Base-by-base conservation (phyloP, 352 stramenopile species). In the Globisporangium uncinulatum region DNA sequence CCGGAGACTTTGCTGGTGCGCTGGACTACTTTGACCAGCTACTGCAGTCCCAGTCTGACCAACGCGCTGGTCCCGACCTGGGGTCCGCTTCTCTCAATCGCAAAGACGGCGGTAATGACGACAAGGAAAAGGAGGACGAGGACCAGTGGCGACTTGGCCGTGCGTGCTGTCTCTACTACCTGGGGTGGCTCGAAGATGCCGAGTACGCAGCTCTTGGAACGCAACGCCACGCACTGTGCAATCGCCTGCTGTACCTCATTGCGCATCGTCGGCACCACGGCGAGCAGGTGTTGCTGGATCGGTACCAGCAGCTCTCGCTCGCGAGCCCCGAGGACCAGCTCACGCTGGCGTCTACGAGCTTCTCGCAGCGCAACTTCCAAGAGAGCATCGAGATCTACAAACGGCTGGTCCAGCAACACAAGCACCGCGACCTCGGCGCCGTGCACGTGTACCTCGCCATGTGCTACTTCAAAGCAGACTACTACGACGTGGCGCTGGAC, bases 221-320 rank as follows among this genome's bases (percentile, higher is more conserved):
- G n/a, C 70, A 66, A 29, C 69, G 73, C 20, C 61, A 70, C 20
- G 56, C 59, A 32, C 57, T 87, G 3, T 84, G 76, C 62, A 79
- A 86, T 57, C 73, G 77, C 0, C 56, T 87, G 15, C 39, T 87
- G 11, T 87, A 76, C 51, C 57, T 87, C 6, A 51, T 83, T 3
- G 70, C 70, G 0, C 65, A 85, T 50, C 52, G 49, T 17, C 69
- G 70, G 51, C 87, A 74, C 20, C 62, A 79, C 13, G 49, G 56
- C 3, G 88, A 96, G 44, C 86, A 91, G 42, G 58, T 97, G 8
- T 79, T 97, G 41, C 67, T 92, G 29, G 93, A 97, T 63, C 89
- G 73, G 32, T 83, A 84, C 53, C 60, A 79, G 34, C 69, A 78
- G 13, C 65, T 87, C 17, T 70, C 69, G 3, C 19, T 59, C 7